phyloP scores from a whole-genome alignment of 148 eudicot species.

The Camellia granthamiana region DNA sequence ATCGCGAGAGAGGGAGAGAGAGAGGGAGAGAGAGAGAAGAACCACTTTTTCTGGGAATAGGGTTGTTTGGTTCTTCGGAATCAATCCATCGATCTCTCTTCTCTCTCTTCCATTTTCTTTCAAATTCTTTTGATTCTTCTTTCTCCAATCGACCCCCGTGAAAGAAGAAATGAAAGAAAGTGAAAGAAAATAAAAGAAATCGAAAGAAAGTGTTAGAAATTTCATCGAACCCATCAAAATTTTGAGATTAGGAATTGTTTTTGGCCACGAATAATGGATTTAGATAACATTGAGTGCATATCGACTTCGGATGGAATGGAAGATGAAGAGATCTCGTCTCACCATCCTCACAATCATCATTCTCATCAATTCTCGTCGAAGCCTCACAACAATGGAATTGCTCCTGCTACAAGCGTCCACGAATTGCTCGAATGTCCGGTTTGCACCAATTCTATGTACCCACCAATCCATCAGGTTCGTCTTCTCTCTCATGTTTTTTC shows the following conservation, averaged over 20 bases:
- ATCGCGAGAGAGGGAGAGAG: not conserved
- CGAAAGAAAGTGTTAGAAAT: conserved; percentile 4
- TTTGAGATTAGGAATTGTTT: conserved; percentile 2
- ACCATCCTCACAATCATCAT: conserved; percentile 23
- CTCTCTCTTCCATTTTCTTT: conserved; percentile 1
- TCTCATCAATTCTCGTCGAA: conserved; percentile 46
- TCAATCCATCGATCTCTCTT: conserved; percentile 1
- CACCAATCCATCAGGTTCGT: conserved; percentile 87
- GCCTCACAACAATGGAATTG: conserved; percentile 35
- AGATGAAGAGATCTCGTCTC: conserved; percentile 60
- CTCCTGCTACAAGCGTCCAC: conserved; percentile 79
- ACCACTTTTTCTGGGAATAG: not conserved
- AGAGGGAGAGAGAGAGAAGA: conserved; percentile 8
- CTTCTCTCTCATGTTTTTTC: not conserved
- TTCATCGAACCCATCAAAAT: not conserved
- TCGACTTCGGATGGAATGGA: conserved; percentile 63
- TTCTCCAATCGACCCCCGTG: not conserved
- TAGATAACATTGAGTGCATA: conserved; percentile 69
- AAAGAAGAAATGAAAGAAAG: not conserved
- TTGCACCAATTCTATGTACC: conserved; percentile 96
- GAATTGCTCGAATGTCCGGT: conserved; percentile 97
- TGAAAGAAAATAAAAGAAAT: conserved; percentile 6
- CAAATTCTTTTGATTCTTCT: conserved; percentile 9
- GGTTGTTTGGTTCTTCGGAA: conserved; percentile 18
- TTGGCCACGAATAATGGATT: conserved; percentile 40